Conservation (phyloP, 305 asterid species). For the Caryopteris hybrid region DNA sequence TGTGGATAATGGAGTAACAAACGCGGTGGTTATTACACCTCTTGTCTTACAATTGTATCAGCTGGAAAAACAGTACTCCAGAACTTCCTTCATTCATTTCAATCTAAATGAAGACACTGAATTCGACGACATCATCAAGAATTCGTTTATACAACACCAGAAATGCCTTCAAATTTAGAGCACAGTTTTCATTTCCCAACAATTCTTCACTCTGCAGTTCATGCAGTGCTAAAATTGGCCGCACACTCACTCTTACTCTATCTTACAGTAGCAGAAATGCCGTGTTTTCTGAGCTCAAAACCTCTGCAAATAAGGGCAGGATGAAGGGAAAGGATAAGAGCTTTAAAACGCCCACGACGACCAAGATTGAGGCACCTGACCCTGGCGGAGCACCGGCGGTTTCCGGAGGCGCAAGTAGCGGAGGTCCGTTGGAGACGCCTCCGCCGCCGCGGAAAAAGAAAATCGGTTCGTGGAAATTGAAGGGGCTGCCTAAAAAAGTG, state of each 20-base stretch:
- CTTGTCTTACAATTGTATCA: background rate
- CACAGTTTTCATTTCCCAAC: conserved; percentile 25
- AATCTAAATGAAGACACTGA: conserved; percentile 28
- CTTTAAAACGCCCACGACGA: conserved; percentile 6
- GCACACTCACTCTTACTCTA: conserved; percentile 28
- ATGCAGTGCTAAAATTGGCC: conserved; percentile 24
- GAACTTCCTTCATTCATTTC: background rate
- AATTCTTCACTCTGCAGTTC: conserved; percentile 27
- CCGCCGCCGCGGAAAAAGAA: conserved; percentile 29
- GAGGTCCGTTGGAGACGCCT: conserved; percentile 16
- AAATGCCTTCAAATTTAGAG: conserved; percentile 19
- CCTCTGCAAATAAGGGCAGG: conserved; percentile 27
- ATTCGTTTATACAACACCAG: conserved; percentile 14
- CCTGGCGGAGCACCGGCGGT: conserved; percentile 52
- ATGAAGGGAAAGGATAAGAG: conserved; percentile 31
- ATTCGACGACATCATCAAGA: conserved; percentile 16
- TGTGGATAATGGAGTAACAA: conserved; percentile 25
- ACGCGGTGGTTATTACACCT: conserved; percentile 4
- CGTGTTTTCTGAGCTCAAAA: conserved; percentile 37
- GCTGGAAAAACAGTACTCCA: background rate
- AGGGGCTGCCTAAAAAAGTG: conserved; percentile 39
- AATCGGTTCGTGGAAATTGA: conserved; percentile 29
- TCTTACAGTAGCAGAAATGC: conserved; percentile 19
- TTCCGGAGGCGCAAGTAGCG: conserved; percentile 26
- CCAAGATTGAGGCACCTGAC: conserved; percentile 41